These are phyloP conservation scores for Sporothrix humicola DNA, from an alignment of 2,329 filamentous ascomycete genomes.

Conservation along the genomic window DNA sequence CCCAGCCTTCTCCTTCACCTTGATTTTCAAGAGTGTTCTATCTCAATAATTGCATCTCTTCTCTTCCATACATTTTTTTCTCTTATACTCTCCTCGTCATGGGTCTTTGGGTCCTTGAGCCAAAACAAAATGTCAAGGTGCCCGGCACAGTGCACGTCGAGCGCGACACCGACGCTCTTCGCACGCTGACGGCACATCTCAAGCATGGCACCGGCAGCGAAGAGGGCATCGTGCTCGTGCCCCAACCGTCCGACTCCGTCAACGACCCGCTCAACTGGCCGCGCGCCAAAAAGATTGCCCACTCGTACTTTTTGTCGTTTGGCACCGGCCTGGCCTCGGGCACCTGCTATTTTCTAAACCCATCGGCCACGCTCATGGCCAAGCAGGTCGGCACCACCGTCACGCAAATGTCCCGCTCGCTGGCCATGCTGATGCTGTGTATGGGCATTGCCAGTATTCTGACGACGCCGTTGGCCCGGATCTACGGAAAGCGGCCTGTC, in stretches of 20 bases:
- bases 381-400: slow-evolving; percentile 42
- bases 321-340: slow-evolving; percentile 46
- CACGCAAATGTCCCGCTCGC: slow-evolving; percentile 45
- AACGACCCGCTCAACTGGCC: slow-evolving; percentile 30
- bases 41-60: too few relatives aligned
- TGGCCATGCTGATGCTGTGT: slow-evolving; percentile 59
- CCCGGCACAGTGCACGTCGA: slow-evolving; percentile 35
- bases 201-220: slow-evolving; percentile 33
- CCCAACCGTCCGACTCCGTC: slow-evolving; percentile 26
- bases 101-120: slow-evolving; percentile 36
- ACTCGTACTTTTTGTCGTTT: slow-evolving; percentile 47
- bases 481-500: slow-evolving; percentile 44
- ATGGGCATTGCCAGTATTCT: slow-evolving; percentile 70
- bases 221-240: slow-evolving; percentile 45
- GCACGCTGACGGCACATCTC: slow-evolving; percentile 21
- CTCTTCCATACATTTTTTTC: background rate
- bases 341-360: slow-evolving; percentile 42
- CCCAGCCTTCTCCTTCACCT: background rate
- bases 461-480: slow-evolving; percentile 42
- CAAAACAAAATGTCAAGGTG: slow-evolving; percentile 34
- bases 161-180: slow-evolving; percentile 32
- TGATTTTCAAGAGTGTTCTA: too few relatives aligned
- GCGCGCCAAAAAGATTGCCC: slow-evolving; percentile 47
- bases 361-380: slow-evolving; percentile 45
- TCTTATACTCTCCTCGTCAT: background rate